Evolutionary conservation across 352 stramenopile genomes (phyloP), one percentile per base, ranked within the genome.

Genomic region (Pythium grandisporangium): DNA sequence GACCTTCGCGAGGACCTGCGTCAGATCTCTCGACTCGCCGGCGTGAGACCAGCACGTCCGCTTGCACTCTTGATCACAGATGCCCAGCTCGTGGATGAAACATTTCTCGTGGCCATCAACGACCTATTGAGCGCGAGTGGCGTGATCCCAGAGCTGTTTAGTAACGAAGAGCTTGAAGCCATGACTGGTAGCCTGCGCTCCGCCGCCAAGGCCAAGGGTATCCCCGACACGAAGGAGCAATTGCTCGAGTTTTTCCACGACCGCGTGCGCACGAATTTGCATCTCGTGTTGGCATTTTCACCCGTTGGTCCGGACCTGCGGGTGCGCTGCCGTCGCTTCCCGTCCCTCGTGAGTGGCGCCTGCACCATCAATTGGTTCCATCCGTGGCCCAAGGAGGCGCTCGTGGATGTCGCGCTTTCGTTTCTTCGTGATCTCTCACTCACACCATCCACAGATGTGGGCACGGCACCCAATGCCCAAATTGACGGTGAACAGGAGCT

Each of bases 301-400:
- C 86, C 88, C 0, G 82, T 96, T 0, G 81, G 84, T 3, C 58
- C 60, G 1, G 59, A 68, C 16, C 60, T 97, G 2, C 77, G 87
- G 12, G 50, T 79, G 30, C 71, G 87, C 2, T 83, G 76, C 32
- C 66, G 87, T 2, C 63, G 78, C n/a, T 95, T 95, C 43, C 84
- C 82, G 6, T 60, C 69, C 11, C 42, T 96, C 2, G 67, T 93
- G 12, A 70, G 51, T 22, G 71, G 52, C 35, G 82, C 60, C 36
- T 90, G 80, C 30, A 60, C 61, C 3, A 90, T 95, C 49, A 61
- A 95, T 47, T 95, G 84, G 84, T 97, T 97, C 51, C 86, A 96
- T 34, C 63, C 80, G 25, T 97, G 88, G 87, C 85, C 88, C 0
- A 84, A 82, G 45, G 86, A 95, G 48, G 80, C 81, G 5, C 66